Conservation (phyloP, 192 early-diverging fungal species). For the Podila clonocystis region DNA sequence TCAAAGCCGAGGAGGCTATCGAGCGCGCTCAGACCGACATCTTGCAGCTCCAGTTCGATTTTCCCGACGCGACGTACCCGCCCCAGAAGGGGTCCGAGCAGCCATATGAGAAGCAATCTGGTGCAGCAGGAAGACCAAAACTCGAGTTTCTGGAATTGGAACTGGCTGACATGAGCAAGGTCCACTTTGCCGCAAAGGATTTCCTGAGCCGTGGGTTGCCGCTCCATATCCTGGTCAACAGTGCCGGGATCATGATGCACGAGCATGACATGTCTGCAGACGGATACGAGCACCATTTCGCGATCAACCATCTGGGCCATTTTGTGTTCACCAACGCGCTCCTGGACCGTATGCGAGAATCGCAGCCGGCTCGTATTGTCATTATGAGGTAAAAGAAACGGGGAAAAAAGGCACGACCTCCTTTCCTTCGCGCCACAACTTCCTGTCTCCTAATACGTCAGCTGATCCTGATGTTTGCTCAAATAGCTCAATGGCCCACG, state of each 20-base stretch:
- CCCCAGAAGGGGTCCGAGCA: not conserved
- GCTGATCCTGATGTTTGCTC: not conserved
- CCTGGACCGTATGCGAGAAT: slow-evolving; percentile 8
- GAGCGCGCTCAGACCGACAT: slow-evolving; percentile 15
- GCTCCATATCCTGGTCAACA: slow-evolving; percentile 54
- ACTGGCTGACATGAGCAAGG: slow-evolving; percentile 36
- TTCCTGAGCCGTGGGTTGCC: slow-evolving; percentile 21
- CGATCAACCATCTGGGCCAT: slow-evolving; percentile 59
- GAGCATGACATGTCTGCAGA: slow-evolving; percentile 51
- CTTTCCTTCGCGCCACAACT: too few species aligned
- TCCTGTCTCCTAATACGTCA: too few species aligned
- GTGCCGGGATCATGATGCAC: slow-evolving; percentile 50
- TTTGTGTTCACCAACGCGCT: slow-evolving; percentile 52
- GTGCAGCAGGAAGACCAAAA: not conserved
- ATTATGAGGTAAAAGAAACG: not conserved
- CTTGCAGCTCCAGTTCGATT: slow-evolving; percentile 20
- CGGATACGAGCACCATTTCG: slow-evolving; percentile 59
- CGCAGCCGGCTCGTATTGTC: slow-evolving; percentile 23
- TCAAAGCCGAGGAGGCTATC: slow-evolving; percentile 16
- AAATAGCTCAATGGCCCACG: slow-evolving; percentile 24
- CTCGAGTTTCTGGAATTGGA: slow-evolving; percentile 55
- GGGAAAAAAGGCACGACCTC: too few species aligned
- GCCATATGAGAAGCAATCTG: not conserved
- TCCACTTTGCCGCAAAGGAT: slow-evolving; percentile 13
- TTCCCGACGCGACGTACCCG: slow-evolving; percentile 2